Conservation (phyloP, 2,329 filamentous ascomycete species). For the Pseudogymnoascus sp. region DNA sequence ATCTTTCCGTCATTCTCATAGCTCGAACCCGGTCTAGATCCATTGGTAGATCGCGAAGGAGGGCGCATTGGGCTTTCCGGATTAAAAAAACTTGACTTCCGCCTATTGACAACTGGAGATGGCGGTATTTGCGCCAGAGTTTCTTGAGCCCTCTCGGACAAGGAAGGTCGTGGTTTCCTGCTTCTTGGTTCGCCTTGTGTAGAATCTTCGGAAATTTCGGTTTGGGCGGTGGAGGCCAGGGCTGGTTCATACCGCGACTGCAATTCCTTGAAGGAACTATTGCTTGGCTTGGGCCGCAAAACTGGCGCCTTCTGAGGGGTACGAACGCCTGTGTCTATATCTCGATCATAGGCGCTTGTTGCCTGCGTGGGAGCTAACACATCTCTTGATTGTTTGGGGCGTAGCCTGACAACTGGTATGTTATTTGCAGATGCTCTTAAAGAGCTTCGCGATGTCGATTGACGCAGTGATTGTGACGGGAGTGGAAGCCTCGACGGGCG, state of each 20-base stretch:
- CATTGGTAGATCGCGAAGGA: slow-evolving; percentile 16
- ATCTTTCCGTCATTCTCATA: slow-evolving; percentile 53
- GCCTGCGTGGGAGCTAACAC: background rate
- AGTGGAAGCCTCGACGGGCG: slow-evolving; percentile 46
- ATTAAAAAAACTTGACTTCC: slow-evolving; percentile 66
- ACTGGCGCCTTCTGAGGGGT: background rate
- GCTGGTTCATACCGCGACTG: slow-evolving; percentile 1
- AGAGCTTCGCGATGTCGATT: background rate
- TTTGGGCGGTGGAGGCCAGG: background rate
- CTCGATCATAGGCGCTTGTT: background rate
- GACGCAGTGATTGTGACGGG: slow-evolving; percentile 17
- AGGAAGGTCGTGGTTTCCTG: slow-evolving; percentile 34
- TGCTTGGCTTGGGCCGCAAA: background rate
- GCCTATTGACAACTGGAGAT: slow-evolving; percentile 61
- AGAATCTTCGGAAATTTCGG: background rate
- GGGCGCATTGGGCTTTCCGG: slow-evolving; percentile 51
- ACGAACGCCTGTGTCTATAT: background rate
- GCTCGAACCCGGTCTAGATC: slow-evolving; percentile 38
- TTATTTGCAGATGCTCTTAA: background rate
- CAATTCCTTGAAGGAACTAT: slow-evolving; percentile 3
- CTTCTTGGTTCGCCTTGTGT: background rate
- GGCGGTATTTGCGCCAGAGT: slow-evolving; percentile 70
- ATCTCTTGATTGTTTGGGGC: background rate
- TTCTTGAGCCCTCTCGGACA: slow-evolving; percentile 80
- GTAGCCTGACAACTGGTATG: background rate